Base-by-base conservation (phyloP, 352 stramenopile species). In the Achlya hypogyna region DNA sequence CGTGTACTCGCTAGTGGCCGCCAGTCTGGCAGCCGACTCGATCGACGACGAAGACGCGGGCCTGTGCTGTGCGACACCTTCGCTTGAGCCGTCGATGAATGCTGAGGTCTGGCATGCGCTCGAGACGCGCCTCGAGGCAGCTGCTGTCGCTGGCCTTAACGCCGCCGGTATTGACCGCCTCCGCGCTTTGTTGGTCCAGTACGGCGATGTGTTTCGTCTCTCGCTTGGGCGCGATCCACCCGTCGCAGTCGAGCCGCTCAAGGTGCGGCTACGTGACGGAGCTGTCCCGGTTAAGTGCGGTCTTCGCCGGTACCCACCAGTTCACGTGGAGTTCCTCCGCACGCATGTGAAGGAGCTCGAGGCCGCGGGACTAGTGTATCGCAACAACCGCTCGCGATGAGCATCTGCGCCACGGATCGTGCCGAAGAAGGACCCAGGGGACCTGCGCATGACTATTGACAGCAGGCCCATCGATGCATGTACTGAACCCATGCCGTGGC, bases 391-490 rank as follows among this genome's bases (percentile, higher is more conserved):
- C 20, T 12, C 53, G 9, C 12, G 12, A 22, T 63, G 42, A 22
- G 42, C 42, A 18, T 18, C 42, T 18, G 42, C 42, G 22, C 22
- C 42, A 18, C 42, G 42, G 22, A 49, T 49, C 22, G 56, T 64
- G 23, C 56, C 22, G 12, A 64, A 64, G 56, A 49, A 49, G 22
- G 22, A 49, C 35, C 53, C n/a, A 27, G 53, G 53, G 9, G 53
- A 63, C 35, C 20, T 63, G 14, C 53, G 53, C 10, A 63, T 63
- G 53, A 63, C 53, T 12, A 63, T 63, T 23, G 53, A 63, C 53
- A 54, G 29, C 29, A 12, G 29, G 12, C 53, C 53, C n/a, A 49
- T 49, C 42, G 22, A 49, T 22, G 53, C 53, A 22, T 62, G 53
- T 22, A 56, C 51, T 10, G 51, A 23, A 10, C 51, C 51, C 10